Conservation (phyloP, 495 filamentous ascomycete species). For the Xylaria sp. region DNA sequence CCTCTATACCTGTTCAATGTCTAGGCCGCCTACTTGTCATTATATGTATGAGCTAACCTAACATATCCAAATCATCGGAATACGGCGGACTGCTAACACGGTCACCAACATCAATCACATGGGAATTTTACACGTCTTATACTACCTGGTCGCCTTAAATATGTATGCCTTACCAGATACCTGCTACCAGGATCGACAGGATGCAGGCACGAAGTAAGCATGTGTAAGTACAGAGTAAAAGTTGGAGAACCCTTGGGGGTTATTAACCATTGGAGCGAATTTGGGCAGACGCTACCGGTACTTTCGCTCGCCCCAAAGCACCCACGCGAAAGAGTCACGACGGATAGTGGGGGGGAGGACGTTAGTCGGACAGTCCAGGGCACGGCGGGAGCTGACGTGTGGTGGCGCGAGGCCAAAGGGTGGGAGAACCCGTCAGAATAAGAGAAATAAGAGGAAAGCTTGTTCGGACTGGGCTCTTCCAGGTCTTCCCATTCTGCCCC, state of each 20-base stretch:
- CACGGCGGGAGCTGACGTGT: neutral
- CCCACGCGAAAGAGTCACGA: neutral
- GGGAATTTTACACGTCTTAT: no score
- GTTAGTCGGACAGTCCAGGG: neutral
- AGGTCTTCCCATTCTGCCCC: conserved; percentile 20
- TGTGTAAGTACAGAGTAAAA: no score
- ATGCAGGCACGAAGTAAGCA: neutral
- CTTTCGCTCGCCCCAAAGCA: no score
- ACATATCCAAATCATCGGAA: neutral
- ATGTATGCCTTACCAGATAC: neutral
- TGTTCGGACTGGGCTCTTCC: conserved; percentile 10
- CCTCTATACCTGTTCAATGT: neutral
- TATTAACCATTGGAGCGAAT: neutral
- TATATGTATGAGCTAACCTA: no score
- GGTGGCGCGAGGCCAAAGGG: neutral
- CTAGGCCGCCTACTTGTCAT: no score
- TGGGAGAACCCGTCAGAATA: neutral
- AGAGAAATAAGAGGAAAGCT: neutral
- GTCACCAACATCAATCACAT: no score
- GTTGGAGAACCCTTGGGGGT: neutral
- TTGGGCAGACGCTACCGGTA: neutral
- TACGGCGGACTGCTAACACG: neutral
- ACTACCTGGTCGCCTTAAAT: no score
- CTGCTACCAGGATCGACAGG: neutral
- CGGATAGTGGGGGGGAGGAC: neutral